These are phyloP conservation scores for Phytopythium kandeliae DNA, from an alignment of 352 stramenopile genomes.

Conservation along the genomic window DNA sequence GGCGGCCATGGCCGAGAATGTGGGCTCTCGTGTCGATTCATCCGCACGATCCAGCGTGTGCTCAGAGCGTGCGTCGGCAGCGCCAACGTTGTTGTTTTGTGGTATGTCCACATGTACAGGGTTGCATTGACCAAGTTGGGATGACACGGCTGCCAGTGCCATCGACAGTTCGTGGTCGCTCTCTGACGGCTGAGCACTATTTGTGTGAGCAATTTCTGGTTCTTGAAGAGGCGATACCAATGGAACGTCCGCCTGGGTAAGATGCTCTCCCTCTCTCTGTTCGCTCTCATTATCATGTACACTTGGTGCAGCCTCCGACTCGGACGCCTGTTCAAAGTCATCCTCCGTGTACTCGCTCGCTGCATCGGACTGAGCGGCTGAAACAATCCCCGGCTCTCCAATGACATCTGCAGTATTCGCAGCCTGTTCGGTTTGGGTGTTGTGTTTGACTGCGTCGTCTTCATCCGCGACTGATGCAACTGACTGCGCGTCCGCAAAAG, in stretches of 20 bases:
- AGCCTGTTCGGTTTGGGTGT: not conserved
- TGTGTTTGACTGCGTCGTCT: not conserved
- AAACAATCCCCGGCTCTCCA: not conserved
- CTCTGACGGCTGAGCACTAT: not conserved
- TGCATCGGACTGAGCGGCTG: slow-evolving; percentile 5
- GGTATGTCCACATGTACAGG: no score
- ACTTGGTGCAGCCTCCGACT: not conserved
- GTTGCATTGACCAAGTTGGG: slow-evolving; percentile 5
- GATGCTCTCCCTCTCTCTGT: not conserved
- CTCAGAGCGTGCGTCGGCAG: not conserved
- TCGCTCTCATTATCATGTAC: not conserved
- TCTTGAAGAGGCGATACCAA: not conserved
- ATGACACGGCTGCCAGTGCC: slow-evolving; percentile 9
- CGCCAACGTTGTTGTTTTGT: not conserved
- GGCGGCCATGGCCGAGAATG: not conserved
- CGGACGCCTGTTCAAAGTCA: slow-evolving; percentile 26
- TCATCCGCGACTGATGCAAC: slow-evolving; percentile 5
- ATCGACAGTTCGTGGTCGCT: slow-evolving; percentile 9
- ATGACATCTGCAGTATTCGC: not conserved
- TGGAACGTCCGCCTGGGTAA: not conserved
- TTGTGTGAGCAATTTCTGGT: not conserved
- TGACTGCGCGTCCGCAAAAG: slow-evolving; percentile 31
- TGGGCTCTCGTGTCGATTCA: not conserved
- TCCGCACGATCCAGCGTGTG: not conserved
- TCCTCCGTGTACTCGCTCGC: slow-evolving; percentile 29